phyloP scores from a whole-genome alignment of 140 eudicot genomes.

The Eryngium alpinum region DNA sequence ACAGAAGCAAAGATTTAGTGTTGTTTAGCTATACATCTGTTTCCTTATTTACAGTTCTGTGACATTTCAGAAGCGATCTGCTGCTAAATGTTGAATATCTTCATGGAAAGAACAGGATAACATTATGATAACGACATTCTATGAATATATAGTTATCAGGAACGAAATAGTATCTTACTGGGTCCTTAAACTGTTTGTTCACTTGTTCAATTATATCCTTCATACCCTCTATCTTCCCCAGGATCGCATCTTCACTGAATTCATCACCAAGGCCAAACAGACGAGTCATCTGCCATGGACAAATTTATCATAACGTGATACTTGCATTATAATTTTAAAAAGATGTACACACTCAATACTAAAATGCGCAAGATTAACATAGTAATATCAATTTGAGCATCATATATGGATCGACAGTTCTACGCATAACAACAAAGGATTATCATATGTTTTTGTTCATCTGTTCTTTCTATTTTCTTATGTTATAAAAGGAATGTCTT shows the following conservation, averaged over 20 bases:
- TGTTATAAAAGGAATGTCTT: too few species aligned
- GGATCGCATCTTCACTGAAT: slow-evolving; percentile 79
- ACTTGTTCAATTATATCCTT: slow-evolving; percentile 88
- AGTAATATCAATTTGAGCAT: too few species aligned
- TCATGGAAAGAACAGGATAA: too few species aligned
- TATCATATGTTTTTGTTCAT: too few species aligned
- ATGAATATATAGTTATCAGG: neutral
- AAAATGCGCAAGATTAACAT: neutral
- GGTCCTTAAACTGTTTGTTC: slow-evolving; percentile 90
- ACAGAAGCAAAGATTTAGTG: too few species aligned
- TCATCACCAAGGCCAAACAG: slow-evolving; percentile 86
- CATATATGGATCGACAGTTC: too few species aligned
- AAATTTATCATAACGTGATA: neutral
- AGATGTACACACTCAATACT: neutral
- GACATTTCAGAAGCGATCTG: too few species aligned
- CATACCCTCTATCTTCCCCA: slow-evolving; percentile 94
- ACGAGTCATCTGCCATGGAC: slow-evolving; percentile 75
- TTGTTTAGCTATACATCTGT: too few species aligned
- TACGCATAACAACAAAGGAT: too few species aligned
- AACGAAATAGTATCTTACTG: slow-evolving; percentile 42
- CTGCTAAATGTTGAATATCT: too few species aligned
- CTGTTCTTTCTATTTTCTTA: too few species aligned
- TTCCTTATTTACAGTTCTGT: too few species aligned
- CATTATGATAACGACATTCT: neutral
- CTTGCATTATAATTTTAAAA: neutral